Percentiles rank a stretch among this genome's conserved stretches.
These are phyloP conservation scores for Alternaria arbusti DNA, from an alignment of 2,329 filamentous ascomycete genomes.

Conservation along the genomic window DNA sequence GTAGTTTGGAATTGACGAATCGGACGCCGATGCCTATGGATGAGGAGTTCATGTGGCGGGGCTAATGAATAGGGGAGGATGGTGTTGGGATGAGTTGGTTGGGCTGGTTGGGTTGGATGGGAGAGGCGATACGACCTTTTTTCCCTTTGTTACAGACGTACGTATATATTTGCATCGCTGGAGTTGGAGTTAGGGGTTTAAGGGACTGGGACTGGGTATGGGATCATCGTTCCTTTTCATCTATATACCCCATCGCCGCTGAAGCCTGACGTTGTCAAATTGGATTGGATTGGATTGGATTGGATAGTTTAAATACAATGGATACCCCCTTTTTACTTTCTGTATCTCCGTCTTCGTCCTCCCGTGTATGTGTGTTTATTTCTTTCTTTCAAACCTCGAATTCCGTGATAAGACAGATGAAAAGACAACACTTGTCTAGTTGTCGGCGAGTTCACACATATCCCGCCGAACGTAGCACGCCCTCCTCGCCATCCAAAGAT, in stretches of 20 bases:
- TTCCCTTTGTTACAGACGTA: background rate
- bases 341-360: background rate
- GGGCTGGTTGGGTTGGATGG: no score
- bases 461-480: no score
- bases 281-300: background rate
- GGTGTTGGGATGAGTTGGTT: no score
- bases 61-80: background rate
- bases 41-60: conserved; percentile 47
- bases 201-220: background rate
- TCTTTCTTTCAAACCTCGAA: no score
- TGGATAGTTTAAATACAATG: background rate
- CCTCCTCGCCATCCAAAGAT: no score
- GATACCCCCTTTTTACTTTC: background rate
- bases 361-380: no score
- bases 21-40: conserved; percentile 49
- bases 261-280: background rate
- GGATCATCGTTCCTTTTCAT: background rate
- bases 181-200: background rate
- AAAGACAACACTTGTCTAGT: no score
- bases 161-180: conserved; percentile 1
- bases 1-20: conserved; percentile 36
- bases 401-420: no score
- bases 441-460: no score
- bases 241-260: background rate
- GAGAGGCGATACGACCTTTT: background rate